Conservation (phyloP, 768 basidiomycete species). For the Dacryopinax primogenitus region DNA sequence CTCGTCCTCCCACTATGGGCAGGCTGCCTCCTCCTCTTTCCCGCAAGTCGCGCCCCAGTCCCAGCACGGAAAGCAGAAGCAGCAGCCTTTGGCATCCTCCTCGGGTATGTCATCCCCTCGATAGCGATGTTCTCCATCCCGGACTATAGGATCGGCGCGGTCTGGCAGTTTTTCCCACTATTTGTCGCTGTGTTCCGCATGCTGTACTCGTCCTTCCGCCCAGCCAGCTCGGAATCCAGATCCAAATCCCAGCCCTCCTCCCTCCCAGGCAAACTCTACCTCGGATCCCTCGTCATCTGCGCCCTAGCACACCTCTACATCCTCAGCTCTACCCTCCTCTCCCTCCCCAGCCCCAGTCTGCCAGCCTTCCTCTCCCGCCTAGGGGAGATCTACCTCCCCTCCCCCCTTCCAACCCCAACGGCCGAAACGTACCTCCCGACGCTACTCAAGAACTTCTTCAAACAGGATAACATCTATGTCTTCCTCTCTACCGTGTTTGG, state of each 20-base stretch:
- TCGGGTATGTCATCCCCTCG: background rate
- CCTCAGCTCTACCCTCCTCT: background rate
- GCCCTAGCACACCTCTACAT: background rate
- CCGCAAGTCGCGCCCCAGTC: background rate
- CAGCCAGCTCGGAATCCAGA: background rate
- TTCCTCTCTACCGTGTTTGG: background rate
- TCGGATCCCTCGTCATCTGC: background rate
- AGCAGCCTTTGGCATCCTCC: background rate
- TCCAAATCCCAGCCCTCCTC: background rate
- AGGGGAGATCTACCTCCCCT: background rate
- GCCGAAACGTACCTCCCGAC: background rate
- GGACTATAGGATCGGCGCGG: background rate
- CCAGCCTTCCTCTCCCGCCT: background rate
- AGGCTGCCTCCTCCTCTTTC: background rate
- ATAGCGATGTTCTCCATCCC: background rate
- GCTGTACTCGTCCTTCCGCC: background rate
- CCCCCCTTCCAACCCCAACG: background rate
- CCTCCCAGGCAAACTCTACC: background rate
- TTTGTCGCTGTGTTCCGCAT: background rate
- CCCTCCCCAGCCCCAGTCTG: background rate
- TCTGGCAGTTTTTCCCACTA: background rate
- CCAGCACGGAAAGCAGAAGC: background rate
- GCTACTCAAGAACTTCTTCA: background rate
- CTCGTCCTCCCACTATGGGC: background rate
- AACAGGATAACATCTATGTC: background rate